These are phyloP conservation scores for Nitzschia sp. DNA, from an alignment of 108 stramenopile species.

Conservation along the genomic window DNA sequence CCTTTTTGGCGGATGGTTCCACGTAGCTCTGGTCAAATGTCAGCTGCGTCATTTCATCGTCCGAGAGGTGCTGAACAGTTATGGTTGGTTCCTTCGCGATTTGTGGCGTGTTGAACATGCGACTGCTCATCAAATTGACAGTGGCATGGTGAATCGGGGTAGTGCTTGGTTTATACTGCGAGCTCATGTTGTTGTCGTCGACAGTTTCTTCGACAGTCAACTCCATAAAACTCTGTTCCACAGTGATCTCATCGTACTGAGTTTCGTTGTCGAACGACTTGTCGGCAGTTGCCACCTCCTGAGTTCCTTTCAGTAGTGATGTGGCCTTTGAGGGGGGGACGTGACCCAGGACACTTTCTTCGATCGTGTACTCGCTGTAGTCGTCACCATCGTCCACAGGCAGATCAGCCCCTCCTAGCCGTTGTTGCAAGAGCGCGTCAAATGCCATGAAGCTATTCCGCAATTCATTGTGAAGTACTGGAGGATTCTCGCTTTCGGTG, in stretches of 20 bases:
- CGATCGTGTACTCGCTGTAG: slow-evolving; percentile 18
- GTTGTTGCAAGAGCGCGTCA: slow-evolving; percentile 23
- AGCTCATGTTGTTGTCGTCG: background rate
- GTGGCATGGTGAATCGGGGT: slow-evolving; percentile 2
- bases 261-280: slow-evolving; percentile 15
- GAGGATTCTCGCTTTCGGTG: background rate
- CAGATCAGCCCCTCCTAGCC: background rate
- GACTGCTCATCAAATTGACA: slow-evolving; percentile 29
- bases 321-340: no score
- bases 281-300: background rate
- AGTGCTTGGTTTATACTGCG: background rate
- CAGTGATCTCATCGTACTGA: slow-evolving; percentile 23
- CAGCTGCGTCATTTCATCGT: slow-evolving; percentile 41
- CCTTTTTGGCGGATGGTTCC: background rate
- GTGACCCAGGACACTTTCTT: background rate
- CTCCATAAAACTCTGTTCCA: slow-evolving; percentile 36
- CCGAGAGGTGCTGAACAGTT: slow-evolving; percentile 10
- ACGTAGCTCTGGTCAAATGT: slow-evolving; percentile 29
- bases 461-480: slow-evolving; percentile 20
- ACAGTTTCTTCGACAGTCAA: slow-evolving; percentile 31
- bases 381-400: slow-evolving; percentile 9
- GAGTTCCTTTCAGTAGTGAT: background rate
- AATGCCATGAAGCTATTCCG: slow-evolving; percentile 32
- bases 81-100: slow-evolving; percentile 4
- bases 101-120: slow-evolving; percentile 20